Evolutionary conservation across 2,329 filamentous ascomycete genomes (phyloP).

Genomic region (Paraconiothyrium sp.): DNA sequence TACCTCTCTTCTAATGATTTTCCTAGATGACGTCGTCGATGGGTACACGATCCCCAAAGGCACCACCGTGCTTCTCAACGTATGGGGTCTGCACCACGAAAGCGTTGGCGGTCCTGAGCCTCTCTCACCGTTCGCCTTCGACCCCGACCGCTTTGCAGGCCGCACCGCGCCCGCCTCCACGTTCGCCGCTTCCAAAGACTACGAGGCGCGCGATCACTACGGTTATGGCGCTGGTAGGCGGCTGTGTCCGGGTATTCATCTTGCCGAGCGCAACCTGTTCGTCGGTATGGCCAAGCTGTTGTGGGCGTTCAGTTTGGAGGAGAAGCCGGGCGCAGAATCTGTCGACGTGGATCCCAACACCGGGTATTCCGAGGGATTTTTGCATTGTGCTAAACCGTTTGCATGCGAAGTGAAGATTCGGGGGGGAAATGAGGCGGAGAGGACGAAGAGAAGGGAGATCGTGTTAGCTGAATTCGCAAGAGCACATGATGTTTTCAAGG

Average conservation of each 20-base stretch:
- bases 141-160: constrained; percentile 43
- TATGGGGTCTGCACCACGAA: constrained; percentile 22
- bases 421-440: not conserved
- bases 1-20: not conserved
- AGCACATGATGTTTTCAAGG: not conserved
- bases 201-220: constrained; percentile 42
- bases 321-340: not conserved
- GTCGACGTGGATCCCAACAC: not conserved
- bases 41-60: constrained; percentile 26
- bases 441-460: not conserved
- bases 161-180: constrained; percentile 41
- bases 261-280: constrained; percentile 55
- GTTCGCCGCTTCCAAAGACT: constrained; percentile 42
- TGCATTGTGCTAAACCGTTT: constrained; percentile 4
- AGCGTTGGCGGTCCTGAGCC: constrained; percentile 2
- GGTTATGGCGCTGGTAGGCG: constrained; percentile 39
- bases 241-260: constrained; percentile 64
- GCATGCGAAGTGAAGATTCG: not conserved
- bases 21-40: constrained; percentile 14
- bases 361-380: not conserved
- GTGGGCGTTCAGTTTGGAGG: not conserved
- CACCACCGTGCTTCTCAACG: constrained; percentile 32
- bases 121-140: constrained; percentile 36
- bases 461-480: not conserved
- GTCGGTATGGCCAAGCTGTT: not conserved